A percentile compares a stretch with the other conserved stretches of the same genome.
Evolutionary conservation across 495 filamentous ascomycete genomes (phyloP).

Genomic region (Barbatosphaeria neglecta): DNA sequence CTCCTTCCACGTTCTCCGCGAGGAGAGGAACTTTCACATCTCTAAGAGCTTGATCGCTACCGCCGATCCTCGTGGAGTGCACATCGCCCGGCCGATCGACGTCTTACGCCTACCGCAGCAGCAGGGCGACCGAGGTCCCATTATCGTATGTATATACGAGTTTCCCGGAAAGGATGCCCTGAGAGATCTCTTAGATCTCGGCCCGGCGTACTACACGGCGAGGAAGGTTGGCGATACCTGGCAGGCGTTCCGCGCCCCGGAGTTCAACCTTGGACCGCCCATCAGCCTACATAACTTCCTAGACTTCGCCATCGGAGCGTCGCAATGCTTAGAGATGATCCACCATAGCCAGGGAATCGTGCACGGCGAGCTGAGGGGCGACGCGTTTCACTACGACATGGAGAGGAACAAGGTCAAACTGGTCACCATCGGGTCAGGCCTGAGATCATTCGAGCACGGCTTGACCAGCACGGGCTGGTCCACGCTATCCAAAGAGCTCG

Average conservation of each 20-base stretch:
- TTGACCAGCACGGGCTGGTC: slow-evolving; percentile 78
- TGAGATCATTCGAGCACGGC: slow-evolving; percentile 77
- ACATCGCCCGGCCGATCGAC: slow-evolving; percentile 66
- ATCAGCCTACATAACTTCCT: slow-evolving; percentile 65
- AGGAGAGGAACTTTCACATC: slow-evolving; percentile 79
- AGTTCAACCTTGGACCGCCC: slow-evolving; percentile 38
- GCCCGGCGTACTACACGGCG: slow-evolving; percentile 57
- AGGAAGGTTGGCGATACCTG: slow-evolving; percentile 36
- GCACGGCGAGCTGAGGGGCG: slow-evolving; percentile 76
- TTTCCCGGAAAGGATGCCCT: slow-evolving; percentile 66
- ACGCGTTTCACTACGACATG: slow-evolving; percentile 74
- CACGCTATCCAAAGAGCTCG: slow-evolving; percentile 62
- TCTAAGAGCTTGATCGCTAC: slow-evolving; percentile 55
- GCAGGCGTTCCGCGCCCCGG: slow-evolving; percentile 21
- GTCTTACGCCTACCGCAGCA: slow-evolving; percentile 52
- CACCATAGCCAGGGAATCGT: slow-evolving; percentile 74
- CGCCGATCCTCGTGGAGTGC: slow-evolving; percentile 59
- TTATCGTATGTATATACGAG: slow-evolving; percentile 68
- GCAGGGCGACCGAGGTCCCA: slow-evolving; percentile 48
- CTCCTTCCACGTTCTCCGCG: slow-evolving; percentile 64
- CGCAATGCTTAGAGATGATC: slow-evolving; percentile 72
- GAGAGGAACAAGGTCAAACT: slow-evolving; percentile 61
- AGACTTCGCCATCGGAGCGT: slow-evolving; percentile 78
- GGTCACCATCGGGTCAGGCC: slow-evolving; percentile 71
- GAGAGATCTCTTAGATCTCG: slow-evolving; percentile 57